Percentiles rank a stretch among this genome's conserved stretches.
Evolutionary conservation across 192 early-diverging fungal species (phyloP).

Genomic region (Rhizoclosmatium globosum): DNA sequence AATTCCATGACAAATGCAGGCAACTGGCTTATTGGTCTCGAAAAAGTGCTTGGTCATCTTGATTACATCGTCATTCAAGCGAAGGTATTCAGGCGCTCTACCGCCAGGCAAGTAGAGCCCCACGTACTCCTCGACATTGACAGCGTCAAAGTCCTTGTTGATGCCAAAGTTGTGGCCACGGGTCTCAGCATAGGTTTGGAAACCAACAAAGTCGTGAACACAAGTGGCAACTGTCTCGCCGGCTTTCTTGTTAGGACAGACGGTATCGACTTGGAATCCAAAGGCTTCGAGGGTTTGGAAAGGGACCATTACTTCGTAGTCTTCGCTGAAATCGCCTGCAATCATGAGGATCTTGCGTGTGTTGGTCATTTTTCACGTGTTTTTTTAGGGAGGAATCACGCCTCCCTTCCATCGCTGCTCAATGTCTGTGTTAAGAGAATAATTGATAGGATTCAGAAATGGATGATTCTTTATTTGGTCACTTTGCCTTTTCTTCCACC

Average conservation of each 20-base stretch:
- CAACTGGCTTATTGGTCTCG: conserved; percentile 56
- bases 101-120: conserved; percentile 62
- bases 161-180: conserved; percentile 57
- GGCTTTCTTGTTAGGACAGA: conserved; percentile 59
- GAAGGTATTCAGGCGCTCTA: conserved; percentile 60
- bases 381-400: no score
- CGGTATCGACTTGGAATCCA: conserved; percentile 58
- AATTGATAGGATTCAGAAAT: no score
- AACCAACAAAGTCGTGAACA: conserved; percentile 57
- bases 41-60: conserved; percentile 58
- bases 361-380: not conserved
- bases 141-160: conserved; percentile 50
- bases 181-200: conserved; percentile 60
- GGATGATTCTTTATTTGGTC: no score
- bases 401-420: no score
- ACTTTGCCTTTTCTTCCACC: no score
- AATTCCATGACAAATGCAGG: conserved; percentile 63
- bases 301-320: conserved; percentile 66
- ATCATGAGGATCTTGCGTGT: conserved; percentile 36
- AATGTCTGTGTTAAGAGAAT: no score
- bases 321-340: conserved; percentile 48
- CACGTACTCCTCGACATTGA: conserved; percentile 56
- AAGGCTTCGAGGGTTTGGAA: conserved; percentile 58
- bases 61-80: conserved; percentile 58
- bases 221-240: conserved; percentile 59